Base-by-base conservation (phyloP, 495 filamentous ascomycete genomes). In the Bryoglossum gracile region DNA sequence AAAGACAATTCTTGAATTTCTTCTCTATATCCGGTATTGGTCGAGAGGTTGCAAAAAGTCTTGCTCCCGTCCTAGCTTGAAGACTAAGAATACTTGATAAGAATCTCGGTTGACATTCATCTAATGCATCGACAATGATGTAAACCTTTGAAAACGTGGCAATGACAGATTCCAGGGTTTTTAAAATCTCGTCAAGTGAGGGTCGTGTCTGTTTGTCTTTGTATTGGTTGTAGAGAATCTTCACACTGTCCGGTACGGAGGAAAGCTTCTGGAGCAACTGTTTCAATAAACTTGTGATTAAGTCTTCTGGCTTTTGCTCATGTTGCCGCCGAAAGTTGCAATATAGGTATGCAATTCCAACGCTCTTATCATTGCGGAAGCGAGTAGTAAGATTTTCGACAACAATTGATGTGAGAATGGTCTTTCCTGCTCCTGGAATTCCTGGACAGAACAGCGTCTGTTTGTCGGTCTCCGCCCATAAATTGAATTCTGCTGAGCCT, bases 271-370 rank as follows among this genome's bases (percentile, higher is more conserved):
- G 6, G 14, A 3, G 2, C 1, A 41, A 16, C 38, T 41, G 38
- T 25, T 41, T 41, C 3, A 41, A n/a, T 5, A 41, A n/a, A 25
- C 38, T 41, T 25, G 3, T 6, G 21, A 41, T 4, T 6, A 41
- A n/a, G 22, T 41, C 38, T 41, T 41, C 4, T 16, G 22, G 5
- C 22, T 24, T 41, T n/a, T 41, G 16, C n/a, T 32, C 28, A 13
- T 32, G n/a, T 8, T 32, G 3, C 3, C 38, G 38, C 22, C 22
- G 18, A n/a, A 41, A 41, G 22, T 41, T 41, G 19, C 38, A 41
- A n/a, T 24, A 41, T 3, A 41, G 2, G 19, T 41, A 41, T 13
- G 38, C 38, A 41, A 41, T 41, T 2, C 38, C 38, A 41, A 41
- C 14, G 22, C 19, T 25, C 6, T 5, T 5, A n/a, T 41, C 13